Conservation (phyloP, 257 asterid genomes). For the Jacaranda copaia region DNA sequence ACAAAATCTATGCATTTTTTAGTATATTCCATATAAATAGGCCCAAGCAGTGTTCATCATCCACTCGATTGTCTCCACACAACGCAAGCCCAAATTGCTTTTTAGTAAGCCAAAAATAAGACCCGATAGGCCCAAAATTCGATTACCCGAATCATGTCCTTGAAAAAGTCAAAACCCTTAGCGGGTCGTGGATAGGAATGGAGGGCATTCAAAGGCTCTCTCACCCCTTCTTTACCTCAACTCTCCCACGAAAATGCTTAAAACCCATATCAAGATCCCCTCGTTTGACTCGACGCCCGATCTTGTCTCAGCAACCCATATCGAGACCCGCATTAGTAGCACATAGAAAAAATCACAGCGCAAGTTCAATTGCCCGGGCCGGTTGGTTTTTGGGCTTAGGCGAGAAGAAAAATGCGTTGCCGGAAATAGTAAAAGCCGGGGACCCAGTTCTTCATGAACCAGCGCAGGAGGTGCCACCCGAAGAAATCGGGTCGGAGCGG, state of each 20-base stretch:
- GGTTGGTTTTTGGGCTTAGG: conserved; percentile 81
- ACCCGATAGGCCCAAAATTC: conserved; percentile 10
- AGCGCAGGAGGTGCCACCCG: conserved; percentile 65
- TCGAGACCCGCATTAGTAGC: conserved; percentile 34
- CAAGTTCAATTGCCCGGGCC: conserved; percentile 54
- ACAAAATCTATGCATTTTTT: neutral
- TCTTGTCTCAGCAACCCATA: conserved; percentile 22
- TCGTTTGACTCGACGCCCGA: conserved; percentile 42
- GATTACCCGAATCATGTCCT: neutral
- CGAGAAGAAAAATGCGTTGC: conserved; percentile 60
- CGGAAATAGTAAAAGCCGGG: conserved; percentile 90
- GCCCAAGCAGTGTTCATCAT: neutral
- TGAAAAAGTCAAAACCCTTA: neutral
- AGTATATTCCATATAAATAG: neutral
- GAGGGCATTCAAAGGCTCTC: conserved; percentile 59
- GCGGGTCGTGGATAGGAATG: conserved; percentile 41
- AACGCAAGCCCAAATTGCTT: neutral
- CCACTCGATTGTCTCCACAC: neutral
- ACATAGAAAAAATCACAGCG: conserved; percentile 42
- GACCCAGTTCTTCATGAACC: conserved; percentile 98
- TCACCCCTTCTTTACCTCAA: conserved; percentile 49
- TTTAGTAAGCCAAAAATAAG: neutral
- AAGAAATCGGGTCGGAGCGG: conserved; percentile 80
- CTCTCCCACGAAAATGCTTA: conserved; percentile 43
- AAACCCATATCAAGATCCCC: conserved; percentile 40